phyloP scores from a whole-genome alignment of 306 rosid genomes.

The Oemleria cerasiformis region DNA sequence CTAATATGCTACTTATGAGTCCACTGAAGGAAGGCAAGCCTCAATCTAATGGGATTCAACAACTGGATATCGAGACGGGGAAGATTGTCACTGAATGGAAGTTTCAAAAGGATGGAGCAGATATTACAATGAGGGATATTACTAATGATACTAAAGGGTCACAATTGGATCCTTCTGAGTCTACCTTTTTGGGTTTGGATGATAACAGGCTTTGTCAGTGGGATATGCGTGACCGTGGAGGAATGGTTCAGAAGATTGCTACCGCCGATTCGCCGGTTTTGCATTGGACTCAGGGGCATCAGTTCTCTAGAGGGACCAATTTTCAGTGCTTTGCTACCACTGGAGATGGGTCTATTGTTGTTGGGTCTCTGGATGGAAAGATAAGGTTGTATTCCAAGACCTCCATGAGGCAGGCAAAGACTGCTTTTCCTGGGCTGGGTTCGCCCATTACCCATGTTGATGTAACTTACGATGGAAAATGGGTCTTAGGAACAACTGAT shows the following conservation, averaged over 20 bases:
- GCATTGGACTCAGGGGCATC: constrained; percentile 89
- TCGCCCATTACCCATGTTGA: constrained; percentile 77
- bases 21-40: constrained; percentile 68
- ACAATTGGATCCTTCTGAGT: constrained; percentile 83
- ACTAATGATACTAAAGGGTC: constrained; percentile 77
- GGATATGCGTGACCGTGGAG: constrained; percentile 80
- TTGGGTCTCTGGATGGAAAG: constrained; percentile 84
- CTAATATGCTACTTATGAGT: constrained; percentile 91
- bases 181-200: constrained; percentile 90
- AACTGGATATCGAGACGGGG: constrained; percentile 83
- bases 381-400: constrained; percentile 82
- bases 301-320: constrained; percentile 80
- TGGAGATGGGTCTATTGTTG: constrained; percentile 90
- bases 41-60: constrained; percentile 54
- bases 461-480: constrained; percentile 90
- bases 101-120: constrained; percentile 84
- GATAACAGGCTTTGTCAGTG: constrained; percentile 90
- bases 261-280: constrained; percentile 49
- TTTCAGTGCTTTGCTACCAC: constrained; percentile 86
- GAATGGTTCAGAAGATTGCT: constrained; percentile 73
- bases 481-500: constrained; percentile 82
- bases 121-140: constrained; percentile 78
- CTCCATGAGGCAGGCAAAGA: constrained; percentile 89
- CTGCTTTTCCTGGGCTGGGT: constrained; percentile 88
- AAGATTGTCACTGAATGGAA: constrained; percentile 85